phyloP scores from a whole-genome alignment of 2,329 filamentous ascomycete species.

The Fusarium falciforme region DNA sequence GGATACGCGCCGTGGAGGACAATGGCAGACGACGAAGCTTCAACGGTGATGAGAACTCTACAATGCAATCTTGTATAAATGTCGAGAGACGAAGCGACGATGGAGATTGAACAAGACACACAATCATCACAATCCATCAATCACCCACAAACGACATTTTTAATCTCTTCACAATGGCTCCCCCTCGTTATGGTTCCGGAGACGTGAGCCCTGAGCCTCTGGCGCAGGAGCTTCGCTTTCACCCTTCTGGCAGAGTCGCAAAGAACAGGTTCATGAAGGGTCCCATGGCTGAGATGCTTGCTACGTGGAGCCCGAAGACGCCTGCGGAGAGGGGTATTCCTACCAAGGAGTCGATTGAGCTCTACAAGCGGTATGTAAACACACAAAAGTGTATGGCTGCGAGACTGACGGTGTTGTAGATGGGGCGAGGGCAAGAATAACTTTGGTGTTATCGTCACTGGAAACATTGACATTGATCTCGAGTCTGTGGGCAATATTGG shows the following conservation, averaged over 20 bases:
- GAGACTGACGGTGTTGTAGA: slow-evolving; percentile 11
- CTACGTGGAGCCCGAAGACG: slow-evolving; percentile 68
- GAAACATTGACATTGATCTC: slow-evolving; percentile 74
- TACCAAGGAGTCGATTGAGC: slow-evolving; percentile 57
- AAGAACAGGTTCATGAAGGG: slow-evolving; percentile 75
- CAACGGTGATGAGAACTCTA: neutral
- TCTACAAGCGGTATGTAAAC: slow-evolving; percentile 67
- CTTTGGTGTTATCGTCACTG: slow-evolving; percentile 68
- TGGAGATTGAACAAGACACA: neutral
- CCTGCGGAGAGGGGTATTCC: slow-evolving; percentile 60
- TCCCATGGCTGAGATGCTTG: slow-evolving; percentile 74
- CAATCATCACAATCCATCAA: neutral
- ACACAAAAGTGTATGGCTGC: fast-evolving
- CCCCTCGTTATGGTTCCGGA: slow-evolving; percentile 33
- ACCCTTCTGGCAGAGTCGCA: slow-evolving; percentile 60
- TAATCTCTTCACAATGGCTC: slow-evolving; percentile 13
- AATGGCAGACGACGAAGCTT: neutral
- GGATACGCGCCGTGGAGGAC: neutral
- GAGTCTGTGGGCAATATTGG: slow-evolving; percentile 66
- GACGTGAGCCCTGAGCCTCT: slow-evolving; percentile 44
- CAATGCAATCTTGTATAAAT: slow-evolving; percentile 7
- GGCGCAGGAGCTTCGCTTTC: slow-evolving; percentile 57
- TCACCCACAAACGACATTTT: neutral
- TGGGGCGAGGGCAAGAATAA: slow-evolving; percentile 63
- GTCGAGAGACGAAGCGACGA: neutral